These are phyloP conservation scores for Reticulascus tulasneorum DNA, from an alignment of 2,329 filamentous ascomycete species.

Conservation along the genomic window DNA sequence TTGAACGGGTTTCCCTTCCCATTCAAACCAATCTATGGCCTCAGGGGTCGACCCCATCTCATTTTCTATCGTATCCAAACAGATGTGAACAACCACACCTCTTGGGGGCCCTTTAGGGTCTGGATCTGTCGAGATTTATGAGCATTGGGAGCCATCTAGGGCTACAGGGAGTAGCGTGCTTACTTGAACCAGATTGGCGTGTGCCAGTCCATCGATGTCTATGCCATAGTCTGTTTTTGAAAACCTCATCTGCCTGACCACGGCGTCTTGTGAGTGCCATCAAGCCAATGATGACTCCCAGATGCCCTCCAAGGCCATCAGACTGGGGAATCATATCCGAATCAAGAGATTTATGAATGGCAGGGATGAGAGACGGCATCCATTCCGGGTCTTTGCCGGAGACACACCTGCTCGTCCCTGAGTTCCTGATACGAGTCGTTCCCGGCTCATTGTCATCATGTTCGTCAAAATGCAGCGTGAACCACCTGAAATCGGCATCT, in stretches of 20 bases:
- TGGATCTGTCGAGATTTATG: slow-evolving; percentile 18
- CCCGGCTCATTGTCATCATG: slow-evolving; percentile 5
- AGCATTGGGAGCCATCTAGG: too few species aligned
- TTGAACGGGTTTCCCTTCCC: slow-evolving; percentile 6
- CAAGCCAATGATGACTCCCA: slow-evolving; percentile 34
- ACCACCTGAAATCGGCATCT: slow-evolving; percentile 16
- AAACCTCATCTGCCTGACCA: slow-evolving; percentile 4
- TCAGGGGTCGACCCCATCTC: slow-evolving; percentile 20
- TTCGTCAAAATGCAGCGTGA: slow-evolving; percentile 26
- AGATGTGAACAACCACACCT: slow-evolving; percentile 30
- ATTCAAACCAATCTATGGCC: slow-evolving; percentile 22
- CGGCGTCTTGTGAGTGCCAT: slow-evolving; percentile 26
- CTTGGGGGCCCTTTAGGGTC: slow-evolving; percentile 20
- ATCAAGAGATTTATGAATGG: too few species aligned
- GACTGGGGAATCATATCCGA: too few species aligned
- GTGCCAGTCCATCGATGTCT: slow-evolving; percentile 1
- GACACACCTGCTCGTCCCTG: slow-evolving; percentile 17
- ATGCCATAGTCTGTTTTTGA: slow-evolving; percentile 8
- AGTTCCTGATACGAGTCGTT: slow-evolving; percentile 24
- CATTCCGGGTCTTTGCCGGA: slow-evolving; percentile 29
- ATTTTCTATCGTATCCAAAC: slow-evolving; percentile 29
- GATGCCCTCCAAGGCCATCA: slow-evolving; percentile 30
- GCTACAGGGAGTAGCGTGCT: too few species aligned
- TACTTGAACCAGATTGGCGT: slow-evolving; percentile 1
- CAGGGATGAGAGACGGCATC: slow-evolving; percentile 33